Conservation (phyloP, 2,329 filamentous ascomycete genomes). For the Pleomassaria siparia region DNA sequence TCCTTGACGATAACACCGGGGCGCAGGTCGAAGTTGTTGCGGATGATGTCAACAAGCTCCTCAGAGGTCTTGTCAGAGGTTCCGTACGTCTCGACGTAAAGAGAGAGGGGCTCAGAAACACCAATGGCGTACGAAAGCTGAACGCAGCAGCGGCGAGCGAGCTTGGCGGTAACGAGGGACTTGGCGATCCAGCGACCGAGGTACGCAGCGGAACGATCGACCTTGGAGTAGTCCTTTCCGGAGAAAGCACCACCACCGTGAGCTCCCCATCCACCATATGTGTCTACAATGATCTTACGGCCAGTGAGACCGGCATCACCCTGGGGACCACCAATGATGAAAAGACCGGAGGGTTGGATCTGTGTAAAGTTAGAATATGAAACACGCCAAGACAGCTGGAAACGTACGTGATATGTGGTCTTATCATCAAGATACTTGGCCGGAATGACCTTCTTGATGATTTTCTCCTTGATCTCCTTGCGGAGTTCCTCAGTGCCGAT, state of each 20-base stretch:
- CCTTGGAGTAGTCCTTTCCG: conserved; percentile 99
- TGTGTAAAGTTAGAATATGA: conserved; percentile 32
- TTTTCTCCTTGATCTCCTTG: conserved; percentile 95
- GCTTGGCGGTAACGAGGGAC: conserved; percentile 85
- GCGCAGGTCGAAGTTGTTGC: conserved; percentile 94
- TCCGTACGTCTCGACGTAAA: conserved; percentile 97
- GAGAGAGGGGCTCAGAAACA: conserved; percentile 94
- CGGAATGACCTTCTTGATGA: conserved; percentile 93
- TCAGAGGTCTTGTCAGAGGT: conserved; percentile 87
- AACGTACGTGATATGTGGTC: conserved; percentile 88
- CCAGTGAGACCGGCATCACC: conserved; percentile 98
- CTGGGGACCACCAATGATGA: conserved; percentile 99
- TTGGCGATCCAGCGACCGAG: conserved; percentile 98
- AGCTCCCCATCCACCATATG: conserved; percentile 99
- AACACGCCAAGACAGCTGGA: neutral
- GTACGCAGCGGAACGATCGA: conserved; percentile 97
- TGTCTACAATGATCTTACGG: conserved; percentile 99
- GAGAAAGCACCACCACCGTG: conserved; percentile 99
- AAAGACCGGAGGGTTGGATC: conserved; percentile 96
- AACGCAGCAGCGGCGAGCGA: conserved; percentile 89
- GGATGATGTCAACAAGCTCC: conserved; percentile 93
- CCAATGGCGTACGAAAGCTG: conserved; percentile 99
- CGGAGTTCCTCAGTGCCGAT: conserved; percentile 91
- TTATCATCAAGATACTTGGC: conserved; percentile 87
- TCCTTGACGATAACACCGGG: conserved; percentile 98